A percentile compares a stretch with the other conserved stretches of the same genome.
phyloP scores from a whole-genome alignment of 2,329 filamentous ascomycete genomes.

The Capronia americana region DNA sequence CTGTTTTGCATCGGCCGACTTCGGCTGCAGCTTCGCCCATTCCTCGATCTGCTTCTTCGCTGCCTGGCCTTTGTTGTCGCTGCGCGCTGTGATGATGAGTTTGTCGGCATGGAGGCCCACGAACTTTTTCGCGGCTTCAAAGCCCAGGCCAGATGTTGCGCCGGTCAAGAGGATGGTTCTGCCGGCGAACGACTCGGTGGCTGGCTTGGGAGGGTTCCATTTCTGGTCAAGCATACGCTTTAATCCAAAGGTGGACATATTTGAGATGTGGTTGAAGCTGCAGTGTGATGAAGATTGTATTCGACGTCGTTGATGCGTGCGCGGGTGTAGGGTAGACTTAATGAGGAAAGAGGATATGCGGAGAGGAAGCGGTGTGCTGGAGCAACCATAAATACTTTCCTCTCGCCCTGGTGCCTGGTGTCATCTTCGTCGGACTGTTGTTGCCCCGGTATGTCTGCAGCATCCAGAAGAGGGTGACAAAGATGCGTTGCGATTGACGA shows the following conservation, averaged over 20 bases:
- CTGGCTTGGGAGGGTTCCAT: slow-evolving; percentile 40
- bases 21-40: slow-evolving; percentile 8
- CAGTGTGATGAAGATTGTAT: background rate
- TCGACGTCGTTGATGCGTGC: slow-evolving; percentile 1
- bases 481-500: background rate
- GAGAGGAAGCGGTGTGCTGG: background rate
- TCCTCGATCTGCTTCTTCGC: slow-evolving; percentile 50
- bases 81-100: slow-evolving; percentile 57
- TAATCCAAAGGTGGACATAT: slow-evolving; percentile 20
- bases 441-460: background rate
- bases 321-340: background rate
- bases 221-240: slow-evolving; percentile 28
- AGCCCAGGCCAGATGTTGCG: slow-evolving; percentile 58
- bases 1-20: slow-evolving; percentile 40
- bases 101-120: slow-evolving; percentile 50
- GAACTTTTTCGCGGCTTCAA: slow-evolving; percentile 58
- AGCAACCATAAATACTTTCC: background rate
- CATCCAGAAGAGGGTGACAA: background rate
- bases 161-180: slow-evolving; percentile 59
- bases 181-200: slow-evolving; percentile 50
- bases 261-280: background rate
- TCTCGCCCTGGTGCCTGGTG: background rate
- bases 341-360: background rate
- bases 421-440: background rate
- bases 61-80: slow-evolving; percentile 49